Conservation (phyloP, 2,329 filamentous ascomycete genomes). For the Ascochyta fabae region DNA sequence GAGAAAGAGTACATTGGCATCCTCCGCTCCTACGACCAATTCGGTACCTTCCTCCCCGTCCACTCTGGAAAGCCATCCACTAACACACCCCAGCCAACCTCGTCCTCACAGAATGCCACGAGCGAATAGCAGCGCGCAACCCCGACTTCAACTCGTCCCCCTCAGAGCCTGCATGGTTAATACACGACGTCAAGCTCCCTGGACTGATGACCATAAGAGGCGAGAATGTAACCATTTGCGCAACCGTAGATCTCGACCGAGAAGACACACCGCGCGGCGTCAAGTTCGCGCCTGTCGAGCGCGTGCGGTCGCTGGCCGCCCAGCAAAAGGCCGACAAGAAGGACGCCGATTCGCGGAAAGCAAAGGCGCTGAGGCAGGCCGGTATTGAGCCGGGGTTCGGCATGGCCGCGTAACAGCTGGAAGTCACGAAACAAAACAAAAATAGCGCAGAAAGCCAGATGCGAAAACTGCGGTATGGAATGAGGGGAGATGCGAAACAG, state of each 20-base stretch:
- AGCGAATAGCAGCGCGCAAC: conserved; percentile 78
- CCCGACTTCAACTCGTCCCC: conserved; percentile 34
- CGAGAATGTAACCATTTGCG: conserved; percentile 94
- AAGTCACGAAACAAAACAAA: too few relatives aligned
- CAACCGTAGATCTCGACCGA: conserved; percentile 95
- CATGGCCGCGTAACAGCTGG: conserved; percentile 56
- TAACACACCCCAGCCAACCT: conserved; percentile 74
- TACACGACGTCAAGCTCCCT: conserved; percentile 81
- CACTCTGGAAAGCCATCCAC: neutral
- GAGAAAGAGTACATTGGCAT: conserved; percentile 94
- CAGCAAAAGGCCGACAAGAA: conserved; percentile 79
- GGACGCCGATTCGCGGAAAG: conserved; percentile 56
- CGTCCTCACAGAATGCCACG: conserved; percentile 89
- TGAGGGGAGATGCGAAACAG: too few relatives aligned
- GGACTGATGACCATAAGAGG: conserved; percentile 92
- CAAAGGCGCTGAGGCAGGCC: conserved; percentile 64
- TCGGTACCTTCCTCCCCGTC: conserved; percentile 65
- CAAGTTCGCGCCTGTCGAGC: conserved; percentile 68
- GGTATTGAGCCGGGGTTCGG: conserved; percentile 73
- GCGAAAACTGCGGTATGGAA: neutral
- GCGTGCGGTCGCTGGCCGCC: conserved; percentile 74
- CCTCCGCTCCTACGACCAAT: conserved; percentile 95
- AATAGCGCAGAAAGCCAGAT: too few relatives aligned
- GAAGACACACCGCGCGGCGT: conserved; percentile 87
- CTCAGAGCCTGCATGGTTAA: conserved; percentile 59